Percentiles rank a stretch among this genome's conserved stretches.
phyloP scores from a whole-genome alignment of 1,139 yeast genomes.

The Suhomyces yuchorum region DNA sequence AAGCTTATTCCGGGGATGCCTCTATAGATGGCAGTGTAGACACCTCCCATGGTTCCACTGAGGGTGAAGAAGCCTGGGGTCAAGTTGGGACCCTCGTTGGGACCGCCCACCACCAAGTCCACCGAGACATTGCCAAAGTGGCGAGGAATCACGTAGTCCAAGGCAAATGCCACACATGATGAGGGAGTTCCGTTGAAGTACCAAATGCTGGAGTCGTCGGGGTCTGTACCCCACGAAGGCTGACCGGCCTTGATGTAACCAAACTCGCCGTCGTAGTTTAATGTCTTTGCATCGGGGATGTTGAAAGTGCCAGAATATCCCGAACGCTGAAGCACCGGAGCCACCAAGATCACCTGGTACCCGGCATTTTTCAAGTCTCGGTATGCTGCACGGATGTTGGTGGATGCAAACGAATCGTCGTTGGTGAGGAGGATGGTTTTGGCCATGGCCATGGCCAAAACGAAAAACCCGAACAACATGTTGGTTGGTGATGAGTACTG shows the following conservation, averaged over 20 bases:
- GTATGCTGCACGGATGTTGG: constrained; percentile 38
- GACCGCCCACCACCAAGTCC: constrained; percentile 49
- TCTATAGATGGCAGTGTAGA: constrained; percentile 43
- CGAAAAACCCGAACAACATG: constrained; percentile 7
- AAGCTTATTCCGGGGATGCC: constrained; percentile 46
- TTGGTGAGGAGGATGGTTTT: constrained; percentile 36
- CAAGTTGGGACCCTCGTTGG: constrained; percentile 48
- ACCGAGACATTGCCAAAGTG: constrained; percentile 34
- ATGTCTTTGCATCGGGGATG: constrained; percentile 25
- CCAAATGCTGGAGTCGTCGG: constrained; percentile 42
- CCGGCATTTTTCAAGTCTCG: constrained; percentile 31
- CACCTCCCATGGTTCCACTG: constrained; percentile 50
- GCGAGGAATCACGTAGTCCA: constrained; percentile 42
- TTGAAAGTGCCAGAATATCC: constrained; percentile 35
- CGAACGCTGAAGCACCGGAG: constrained; percentile 36
- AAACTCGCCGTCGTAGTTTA: constrained; percentile 37
- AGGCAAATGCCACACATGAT: constrained; percentile 43
- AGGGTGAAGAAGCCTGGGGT: constrained; percentile 40
- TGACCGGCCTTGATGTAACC: constrained; percentile 40
- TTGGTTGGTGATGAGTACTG: neutral
- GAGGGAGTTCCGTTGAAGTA: constrained; percentile 51
- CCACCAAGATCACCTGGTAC: constrained; percentile 34
- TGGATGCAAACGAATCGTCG: constrained; percentile 36
- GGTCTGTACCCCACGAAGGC: constrained; percentile 49
- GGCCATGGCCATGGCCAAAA: constrained; percentile 9